phyloP scores from a whole-genome alignment of 306 rosid genomes.

The Rosa chinensis region DNA sequence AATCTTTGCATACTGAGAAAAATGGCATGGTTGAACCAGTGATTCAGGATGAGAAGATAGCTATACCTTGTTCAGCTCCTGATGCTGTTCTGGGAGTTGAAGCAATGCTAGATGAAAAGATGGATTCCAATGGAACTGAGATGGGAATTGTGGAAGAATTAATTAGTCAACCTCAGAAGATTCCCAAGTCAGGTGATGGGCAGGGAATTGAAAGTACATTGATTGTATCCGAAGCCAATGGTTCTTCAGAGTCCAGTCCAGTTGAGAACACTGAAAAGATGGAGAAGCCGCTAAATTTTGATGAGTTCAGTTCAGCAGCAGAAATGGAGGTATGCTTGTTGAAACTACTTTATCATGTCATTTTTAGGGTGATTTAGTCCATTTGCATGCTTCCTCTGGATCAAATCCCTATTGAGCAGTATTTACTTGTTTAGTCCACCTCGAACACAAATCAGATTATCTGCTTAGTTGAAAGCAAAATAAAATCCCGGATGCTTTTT shows the following conservation, averaged over 20 bases:
- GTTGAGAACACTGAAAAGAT: constrained; percentile 26
- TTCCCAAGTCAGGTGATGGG: constrained; percentile 27
- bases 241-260: constrained; percentile 35
- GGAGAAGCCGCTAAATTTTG: constrained; percentile 61
- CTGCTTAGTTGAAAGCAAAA: background rate
- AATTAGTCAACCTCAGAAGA: constrained; percentile 27
- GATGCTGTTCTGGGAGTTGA: constrained; percentile 26
- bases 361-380: background rate
- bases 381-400: background rate
- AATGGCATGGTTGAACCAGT: constrained; percentile 27
- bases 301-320: constrained; percentile 55
- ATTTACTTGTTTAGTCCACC: background rate
- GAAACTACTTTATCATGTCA: background rate
- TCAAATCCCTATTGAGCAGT: background rate
- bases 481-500: background rate
- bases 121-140: constrained; percentile 29
- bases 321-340: constrained; percentile 77
- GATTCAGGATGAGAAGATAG: constrained; percentile 25
- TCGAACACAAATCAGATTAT: background rate
- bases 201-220: constrained; percentile 20
- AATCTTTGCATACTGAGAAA: constrained; percentile 16
- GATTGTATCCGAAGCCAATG: constrained; percentile 41
- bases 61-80: constrained; percentile 32
- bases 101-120: constrained; percentile 37
- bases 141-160: background rate